Evolutionary conservation across 257 asterid species (phyloP).

Genomic region (Solanum pimpinellifolium): DNA sequence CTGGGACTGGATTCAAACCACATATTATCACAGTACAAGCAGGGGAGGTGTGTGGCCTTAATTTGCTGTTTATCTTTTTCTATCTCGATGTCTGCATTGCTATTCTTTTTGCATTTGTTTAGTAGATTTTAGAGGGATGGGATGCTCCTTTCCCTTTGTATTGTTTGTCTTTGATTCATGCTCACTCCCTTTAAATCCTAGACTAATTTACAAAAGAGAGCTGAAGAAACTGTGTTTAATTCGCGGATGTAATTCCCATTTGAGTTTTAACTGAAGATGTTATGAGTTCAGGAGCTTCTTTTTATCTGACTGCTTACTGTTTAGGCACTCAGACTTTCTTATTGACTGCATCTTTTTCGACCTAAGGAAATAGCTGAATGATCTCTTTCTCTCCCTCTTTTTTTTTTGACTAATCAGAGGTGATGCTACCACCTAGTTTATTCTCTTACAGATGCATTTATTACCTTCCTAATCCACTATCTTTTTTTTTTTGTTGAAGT

Average conservation of each 20-base stretch:
- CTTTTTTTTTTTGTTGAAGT: not conserved
- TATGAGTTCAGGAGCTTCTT: not conserved
- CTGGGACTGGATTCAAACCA: constrained; percentile 3
- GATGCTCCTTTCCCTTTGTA: not conserved
- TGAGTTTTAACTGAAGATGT: not conserved
- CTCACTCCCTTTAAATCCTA: not conserved
- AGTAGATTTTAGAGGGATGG: not conserved
- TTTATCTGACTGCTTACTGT: not conserved
- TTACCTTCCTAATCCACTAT: not conserved
- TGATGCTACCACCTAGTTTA: not conserved
- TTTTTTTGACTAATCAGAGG: not conserved
- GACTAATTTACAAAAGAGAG: not conserved
- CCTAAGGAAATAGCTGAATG: not conserved
- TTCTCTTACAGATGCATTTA: not conserved
- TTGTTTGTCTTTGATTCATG: not conserved
- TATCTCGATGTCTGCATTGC: not conserved
- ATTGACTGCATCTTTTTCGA: not conserved
- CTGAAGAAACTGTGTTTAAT: not conserved
- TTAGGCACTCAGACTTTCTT: not conserved
- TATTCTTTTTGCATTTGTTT: not conserved
- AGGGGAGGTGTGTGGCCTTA: constrained; percentile 10
- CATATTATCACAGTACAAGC: constrained; percentile 8
- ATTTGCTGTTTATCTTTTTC: not conserved
- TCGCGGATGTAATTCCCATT: not conserved
- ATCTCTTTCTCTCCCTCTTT: not conserved